These are phyloP conservation scores for Pyrenochaeta sp. DNA, from an alignment of 2,329 filamentous ascomycete genomes.

Conservation along the genomic window DNA sequence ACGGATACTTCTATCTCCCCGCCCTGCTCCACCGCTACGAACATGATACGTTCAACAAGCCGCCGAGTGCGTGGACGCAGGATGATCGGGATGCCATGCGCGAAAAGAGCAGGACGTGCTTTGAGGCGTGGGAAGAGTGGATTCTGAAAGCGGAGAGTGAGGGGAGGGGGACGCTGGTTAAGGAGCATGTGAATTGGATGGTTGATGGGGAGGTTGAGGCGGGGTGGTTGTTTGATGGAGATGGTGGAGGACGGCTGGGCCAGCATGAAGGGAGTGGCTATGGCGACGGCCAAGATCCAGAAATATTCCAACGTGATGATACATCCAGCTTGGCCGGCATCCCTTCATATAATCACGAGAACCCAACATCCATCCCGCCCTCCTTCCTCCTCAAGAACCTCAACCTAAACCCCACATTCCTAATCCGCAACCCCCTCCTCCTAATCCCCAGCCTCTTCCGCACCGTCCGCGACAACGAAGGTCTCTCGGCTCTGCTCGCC, in stretches of 20 bases:
- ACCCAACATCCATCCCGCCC: conserved; percentile 23
- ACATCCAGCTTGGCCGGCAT: too few relatives aligned
- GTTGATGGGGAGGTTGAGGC: conserved; percentile 16
- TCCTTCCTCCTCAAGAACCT: conserved; percentile 5
- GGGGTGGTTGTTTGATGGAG: conserved; percentile 3
- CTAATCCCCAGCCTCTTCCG: conserved; percentile 24
- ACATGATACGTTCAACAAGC: conserved; percentile 1
- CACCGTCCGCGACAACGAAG: conserved; percentile 21
- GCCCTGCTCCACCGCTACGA: conserved; percentile 14
- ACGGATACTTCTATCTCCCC: conserved; percentile 31
- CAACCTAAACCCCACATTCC: conserved; percentile 19
- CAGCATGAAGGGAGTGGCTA: too few relatives aligned
- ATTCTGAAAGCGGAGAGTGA: conserved; percentile 4
- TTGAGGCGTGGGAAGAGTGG: conserved; percentile 6
- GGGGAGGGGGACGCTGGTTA: conserved; percentile 20
- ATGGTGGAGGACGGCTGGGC: neutral
- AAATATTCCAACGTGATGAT: too few relatives aligned
- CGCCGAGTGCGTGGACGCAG: conserved; percentile 10
- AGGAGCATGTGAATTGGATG: conserved; percentile 29
- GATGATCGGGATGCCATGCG: conserved; percentile 10
- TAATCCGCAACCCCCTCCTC: conserved; percentile 30
- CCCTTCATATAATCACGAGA: too few relatives aligned
- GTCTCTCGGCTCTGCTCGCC: conserved; percentile 3
- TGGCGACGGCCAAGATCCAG: too few relatives aligned
- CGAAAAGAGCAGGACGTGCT: conserved; percentile 9